phyloP scores from a whole-genome alignment of 148 eudicot genomes.

The Mesembryanthemum crystallinum region DNA sequence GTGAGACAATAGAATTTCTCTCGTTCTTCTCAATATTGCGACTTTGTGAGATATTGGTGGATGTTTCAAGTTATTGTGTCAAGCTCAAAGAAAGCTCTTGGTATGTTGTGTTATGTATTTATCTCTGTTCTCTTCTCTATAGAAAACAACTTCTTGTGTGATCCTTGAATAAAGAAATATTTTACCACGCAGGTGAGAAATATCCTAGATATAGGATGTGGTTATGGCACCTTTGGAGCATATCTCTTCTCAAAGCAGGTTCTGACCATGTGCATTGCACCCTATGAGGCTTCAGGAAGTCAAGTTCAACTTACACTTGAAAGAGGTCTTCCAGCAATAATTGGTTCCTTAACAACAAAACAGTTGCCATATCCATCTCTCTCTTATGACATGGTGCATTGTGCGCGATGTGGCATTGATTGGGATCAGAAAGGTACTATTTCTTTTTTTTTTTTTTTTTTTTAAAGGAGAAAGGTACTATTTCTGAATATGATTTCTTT shows the following conservation, averaged over 20 bases:
- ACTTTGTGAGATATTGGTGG: neutral
- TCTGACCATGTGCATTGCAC: slow-evolving; percentile 85
- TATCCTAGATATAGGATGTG: slow-evolving; percentile 89
- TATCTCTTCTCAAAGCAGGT: slow-evolving; percentile 72
- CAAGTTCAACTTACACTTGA: slow-evolving; percentile 93
- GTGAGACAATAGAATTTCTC: too few relatives aligned
- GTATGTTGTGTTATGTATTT: neutral
- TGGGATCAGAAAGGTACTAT: slow-evolving; percentile 83
- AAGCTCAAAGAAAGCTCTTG: neutral
- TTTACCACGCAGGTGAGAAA: slow-evolving; percentile 66
- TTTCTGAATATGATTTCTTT: neutral
- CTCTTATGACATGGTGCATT: slow-evolving; percentile 92
- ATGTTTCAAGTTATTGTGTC: neutral
- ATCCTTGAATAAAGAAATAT: slow-evolving; percentile 2
- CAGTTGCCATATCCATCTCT: slow-evolving; percentile 90
- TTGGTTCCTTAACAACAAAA: slow-evolving; percentile 63
- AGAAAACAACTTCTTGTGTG: neutral
- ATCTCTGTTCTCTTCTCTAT: neutral
- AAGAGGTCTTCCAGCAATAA: slow-evolving; percentile 96
- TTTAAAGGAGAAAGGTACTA: slow-evolving; percentile 78
- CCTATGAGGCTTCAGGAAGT: slow-evolving; percentile 91
- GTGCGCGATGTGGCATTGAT: slow-evolving; percentile 75
- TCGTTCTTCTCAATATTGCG: neutral
- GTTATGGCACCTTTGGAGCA: slow-evolving; percentile 95
- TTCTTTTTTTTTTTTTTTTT: too few relatives aligned